Base-by-base conservation (phyloP, 768 basidiomycete genomes). In the Auriscalpium microsporum region DNA sequence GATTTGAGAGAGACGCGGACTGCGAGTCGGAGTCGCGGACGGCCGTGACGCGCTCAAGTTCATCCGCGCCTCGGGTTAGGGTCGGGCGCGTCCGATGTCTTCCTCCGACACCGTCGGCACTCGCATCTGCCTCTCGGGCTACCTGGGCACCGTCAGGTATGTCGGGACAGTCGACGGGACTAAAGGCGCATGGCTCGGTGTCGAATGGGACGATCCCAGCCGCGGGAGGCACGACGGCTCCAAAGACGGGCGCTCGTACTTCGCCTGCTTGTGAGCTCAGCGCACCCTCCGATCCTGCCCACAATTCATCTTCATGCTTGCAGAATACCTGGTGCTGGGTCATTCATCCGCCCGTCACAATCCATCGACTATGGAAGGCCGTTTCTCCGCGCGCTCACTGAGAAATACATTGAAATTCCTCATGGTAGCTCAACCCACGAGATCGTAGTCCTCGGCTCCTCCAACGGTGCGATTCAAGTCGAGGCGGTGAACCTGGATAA, bases 181-280 rank as follows among this genome's bases (percentile, higher is more conserved):
- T 0, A 64, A 70, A 3, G 90, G 88, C 4, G 62, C 69, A 11
- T 98, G 94, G 94, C 76, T 94, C n/a, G 95, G 95, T n/a, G 80
- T 97, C 48, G 95, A 98, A 71, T 98, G 94, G 90, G 95, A 98
- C 65, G 85, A 92, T 63, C 78, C 84, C 17, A 57, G 67, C 8
- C 81, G 93, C 55, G 95, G 95, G 28, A 94, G 88, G 68, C 94
- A 97, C 67, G 82, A 87, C 62, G 95, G 95, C 7, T 66, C 75
- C 60, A 89, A 91, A 65, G 83, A 90, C 60, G 86, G 83, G 48
- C 79, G 75, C 58, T 77, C 75, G 42, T 94, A 95, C 69, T 98
- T 97, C 68, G 64, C 71, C 46, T 90, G 87, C 72, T 73, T 78
- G 90, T 92, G 70, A 73, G 82, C 59, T 28, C 23, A 17, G 21